Conservation (phyloP, 495 filamentous ascomycete species). For the Neurospora sp. region DNA sequence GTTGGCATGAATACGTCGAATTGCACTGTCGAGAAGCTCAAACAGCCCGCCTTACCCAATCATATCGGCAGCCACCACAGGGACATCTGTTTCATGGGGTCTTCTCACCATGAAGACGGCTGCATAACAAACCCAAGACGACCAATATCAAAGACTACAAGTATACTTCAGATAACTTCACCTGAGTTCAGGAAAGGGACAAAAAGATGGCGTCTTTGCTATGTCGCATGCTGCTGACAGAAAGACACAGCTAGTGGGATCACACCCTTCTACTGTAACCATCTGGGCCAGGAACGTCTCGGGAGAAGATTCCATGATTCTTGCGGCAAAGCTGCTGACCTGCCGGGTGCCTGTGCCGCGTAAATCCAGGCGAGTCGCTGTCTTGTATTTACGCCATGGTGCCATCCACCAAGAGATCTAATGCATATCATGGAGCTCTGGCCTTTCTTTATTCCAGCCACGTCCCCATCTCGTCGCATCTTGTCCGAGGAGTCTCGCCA, state of each 20-base stretch:
- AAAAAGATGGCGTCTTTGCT: neutral
- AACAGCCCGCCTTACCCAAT: neutral
- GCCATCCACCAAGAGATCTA: constrained; percentile 7
- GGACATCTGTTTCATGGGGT: neutral
- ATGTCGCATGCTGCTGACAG: neutral
- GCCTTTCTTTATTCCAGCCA: constrained; percentile 8
- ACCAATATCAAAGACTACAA: neutral
- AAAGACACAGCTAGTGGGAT: neutral
- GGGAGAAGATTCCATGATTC: neutral
- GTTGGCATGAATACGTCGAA: neutral
- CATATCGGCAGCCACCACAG: neutral
- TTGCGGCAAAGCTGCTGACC: neutral
- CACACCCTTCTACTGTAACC: neutral
- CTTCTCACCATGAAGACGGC: neutral
- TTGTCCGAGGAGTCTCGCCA: neutral
- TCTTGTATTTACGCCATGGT: constrained; percentile 5
- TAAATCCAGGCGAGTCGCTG: constrained; percentile 10
- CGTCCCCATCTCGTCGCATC: neutral
- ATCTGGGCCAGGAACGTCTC: neutral
- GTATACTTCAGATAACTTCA: neutral
- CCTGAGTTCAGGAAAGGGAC: neutral
- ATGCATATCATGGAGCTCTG: constrained; percentile 15
- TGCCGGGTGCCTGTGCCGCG: neutral
- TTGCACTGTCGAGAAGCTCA: neutral
- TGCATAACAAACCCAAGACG: neutral